A percentile compares a stretch with the other conserved stretches of the same genome.
Conservation (phyloP, 2,329 filamentous ascomycete species). For the Penicillium olsonii region DNA sequence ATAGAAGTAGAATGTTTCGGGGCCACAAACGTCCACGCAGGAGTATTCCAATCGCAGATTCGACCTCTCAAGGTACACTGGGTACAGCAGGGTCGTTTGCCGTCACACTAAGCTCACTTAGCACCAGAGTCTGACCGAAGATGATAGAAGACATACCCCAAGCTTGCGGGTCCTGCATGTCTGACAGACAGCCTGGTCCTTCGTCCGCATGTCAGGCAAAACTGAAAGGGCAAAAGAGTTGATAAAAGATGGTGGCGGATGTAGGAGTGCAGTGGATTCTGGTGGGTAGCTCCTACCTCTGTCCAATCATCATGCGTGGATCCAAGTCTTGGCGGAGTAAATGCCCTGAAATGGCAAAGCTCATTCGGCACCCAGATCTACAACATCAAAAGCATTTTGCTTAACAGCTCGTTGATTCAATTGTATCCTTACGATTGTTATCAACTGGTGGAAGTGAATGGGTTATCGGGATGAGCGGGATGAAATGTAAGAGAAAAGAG, state of each 20-base stretch:
- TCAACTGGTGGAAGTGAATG: too few species aligned
- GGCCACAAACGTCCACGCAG: background rate
- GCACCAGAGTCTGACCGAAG: background rate
- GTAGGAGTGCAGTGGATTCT: background rate
- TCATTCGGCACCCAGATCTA: background rate
- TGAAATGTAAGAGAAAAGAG: too few species aligned
- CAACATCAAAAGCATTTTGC: too few species aligned
- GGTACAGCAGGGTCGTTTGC: background rate
- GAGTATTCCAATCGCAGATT: background rate
- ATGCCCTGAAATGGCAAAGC: background rate
- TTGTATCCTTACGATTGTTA: too few species aligned
- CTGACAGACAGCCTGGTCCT: constrained; percentile 16
- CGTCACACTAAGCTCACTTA: background rate
- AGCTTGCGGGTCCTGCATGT: constrained; percentile 23
- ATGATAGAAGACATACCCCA: constrained; percentile 12
- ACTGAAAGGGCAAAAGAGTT: background rate
- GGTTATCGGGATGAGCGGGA: too few species aligned
- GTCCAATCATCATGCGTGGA: background rate
- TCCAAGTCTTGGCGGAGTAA: background rate
- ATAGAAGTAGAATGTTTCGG: background rate
- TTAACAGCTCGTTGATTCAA: too few species aligned
- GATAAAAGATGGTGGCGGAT: background rate
- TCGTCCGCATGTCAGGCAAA: constrained; percentile 17
- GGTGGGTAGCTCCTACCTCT: background rate
- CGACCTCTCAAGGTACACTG: background rate